Percentiles rank a stretch among this genome's conserved stretches.
These are phyloP conservation scores for Plasmodium chabaudi DNA, from an alignment of 169 alveolate genomes.

Conservation along the genomic window DNA sequence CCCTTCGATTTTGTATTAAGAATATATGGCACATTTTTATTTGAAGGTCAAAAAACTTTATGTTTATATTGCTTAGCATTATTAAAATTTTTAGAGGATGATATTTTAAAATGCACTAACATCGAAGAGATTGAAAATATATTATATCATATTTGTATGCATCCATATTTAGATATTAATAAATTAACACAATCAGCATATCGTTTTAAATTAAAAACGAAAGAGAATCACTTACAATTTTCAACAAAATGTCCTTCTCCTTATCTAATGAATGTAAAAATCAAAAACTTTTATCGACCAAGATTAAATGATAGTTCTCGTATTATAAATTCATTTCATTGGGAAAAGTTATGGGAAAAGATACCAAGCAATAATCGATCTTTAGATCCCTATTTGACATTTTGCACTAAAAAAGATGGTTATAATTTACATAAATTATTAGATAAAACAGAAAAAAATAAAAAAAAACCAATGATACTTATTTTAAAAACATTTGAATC, in stretches of 20 bases:
- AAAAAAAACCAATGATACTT: constrained; percentile 71
- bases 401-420: constrained; percentile 43
- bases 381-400: constrained; percentile 46
- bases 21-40: constrained; percentile 81
- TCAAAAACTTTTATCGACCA: constrained; percentile 84
- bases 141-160: constrained; percentile 82
- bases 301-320: constrained; percentile 77
- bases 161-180: constrained; percentile 76
- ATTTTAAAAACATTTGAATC: constrained; percentile 52
- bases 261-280: constrained; percentile 82
- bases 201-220: constrained; percentile 79
- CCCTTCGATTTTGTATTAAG: constrained; percentile 84
- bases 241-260: constrained; percentile 78
- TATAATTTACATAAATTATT: constrained; percentile 36
- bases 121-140: constrained; percentile 81
- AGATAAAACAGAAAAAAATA: constrained; percentile 66
- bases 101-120: constrained; percentile 77
- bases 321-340: constrained; percentile 76
- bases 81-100: constrained; percentile 75
- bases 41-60: constrained; percentile 84
- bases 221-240: constrained; percentile 75
- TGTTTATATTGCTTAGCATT: constrained; percentile 83
- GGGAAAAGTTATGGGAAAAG: constrained; percentile 85
- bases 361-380: constrained; percentile 63
- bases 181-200: constrained; percentile 83